Conservation (phyloP, 2,329 filamentous ascomycete genomes). For the Botrytis cinerea region DNA sequence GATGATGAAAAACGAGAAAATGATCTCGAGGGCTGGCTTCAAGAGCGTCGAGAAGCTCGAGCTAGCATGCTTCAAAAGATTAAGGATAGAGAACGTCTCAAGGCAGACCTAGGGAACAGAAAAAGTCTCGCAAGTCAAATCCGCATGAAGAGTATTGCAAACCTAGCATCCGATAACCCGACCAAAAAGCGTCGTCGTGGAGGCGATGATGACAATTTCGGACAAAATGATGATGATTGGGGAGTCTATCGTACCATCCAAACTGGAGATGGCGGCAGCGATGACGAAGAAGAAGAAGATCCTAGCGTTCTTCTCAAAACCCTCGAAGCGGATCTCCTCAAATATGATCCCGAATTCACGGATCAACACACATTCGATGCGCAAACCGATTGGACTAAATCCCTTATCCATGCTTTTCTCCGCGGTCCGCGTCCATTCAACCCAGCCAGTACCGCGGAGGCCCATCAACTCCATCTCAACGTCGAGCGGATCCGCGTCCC, state of each 20-base stretch:
- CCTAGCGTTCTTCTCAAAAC: conserved; percentile 70
- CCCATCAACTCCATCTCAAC: conserved; percentile 90
- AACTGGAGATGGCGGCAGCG: conserved; percentile 78
- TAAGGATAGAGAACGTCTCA: conserved; percentile 89
- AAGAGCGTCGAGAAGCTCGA: conserved; percentile 76
- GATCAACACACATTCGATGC: conserved; percentile 91
- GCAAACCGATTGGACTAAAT: conserved; percentile 93
- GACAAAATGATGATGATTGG: conserved; percentile 97
- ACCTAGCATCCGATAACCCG: conserved; percentile 87
- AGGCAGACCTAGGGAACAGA: conserved; percentile 91
- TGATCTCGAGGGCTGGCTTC: conserved; percentile 83
- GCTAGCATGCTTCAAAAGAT: conserved; percentile 74
- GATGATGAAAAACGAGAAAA: conserved; percentile 83
- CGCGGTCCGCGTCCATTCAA: conserved; percentile 88
- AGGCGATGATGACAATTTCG: conserved; percentile 93
- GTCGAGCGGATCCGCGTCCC: conserved; percentile 94
- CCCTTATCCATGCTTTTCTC: conserved; percentile 83
- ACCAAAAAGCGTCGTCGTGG: conserved; percentile 81
- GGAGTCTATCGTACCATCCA: conserved; percentile 93
- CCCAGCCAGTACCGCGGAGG: conserved; percentile 73
- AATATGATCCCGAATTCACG: conserved; percentile 84
- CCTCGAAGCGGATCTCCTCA: conserved; percentile 81
- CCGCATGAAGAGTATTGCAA: conserved; percentile 97
- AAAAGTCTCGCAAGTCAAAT: conserved; percentile 96
- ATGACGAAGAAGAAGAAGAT: conserved; percentile 92